Evolutionary conservation across 768 basidiomycete genomes (phyloP).

Genomic region (Podaxis rugospora): DNA sequence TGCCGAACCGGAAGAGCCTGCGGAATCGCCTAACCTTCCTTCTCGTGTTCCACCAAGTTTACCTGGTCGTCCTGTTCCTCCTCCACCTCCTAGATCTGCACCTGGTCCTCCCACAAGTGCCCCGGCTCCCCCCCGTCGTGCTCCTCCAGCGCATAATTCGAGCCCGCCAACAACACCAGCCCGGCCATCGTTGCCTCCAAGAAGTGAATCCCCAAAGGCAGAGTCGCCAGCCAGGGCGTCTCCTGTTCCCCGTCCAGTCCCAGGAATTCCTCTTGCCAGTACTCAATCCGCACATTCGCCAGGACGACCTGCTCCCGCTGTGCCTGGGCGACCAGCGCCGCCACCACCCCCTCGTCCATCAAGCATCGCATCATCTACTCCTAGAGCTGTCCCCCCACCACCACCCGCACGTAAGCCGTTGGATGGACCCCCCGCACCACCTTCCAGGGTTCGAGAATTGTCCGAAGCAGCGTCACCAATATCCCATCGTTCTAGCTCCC

Average conservation of each 20-base stretch:
- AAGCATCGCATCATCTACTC: constrained; percentile 18
- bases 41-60: neutral
- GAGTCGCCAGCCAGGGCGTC: constrained; percentile 32
- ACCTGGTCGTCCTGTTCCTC: constrained; percentile 27
- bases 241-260: constrained; percentile 23
- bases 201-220: constrained; percentile 31
- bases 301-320: constrained; percentile 16
- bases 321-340: constrained; percentile 20
- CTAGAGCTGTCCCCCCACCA: constrained; percentile 37
- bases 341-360: constrained; percentile 37
- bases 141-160: constrained; percentile 25
- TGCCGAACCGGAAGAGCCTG: neutral
- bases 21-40: neutral
- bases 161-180: constrained; percentile 36
- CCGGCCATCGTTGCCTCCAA: constrained; percentile 15
- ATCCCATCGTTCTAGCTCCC: constrained; percentile 2
- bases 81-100: constrained; percentile 21
- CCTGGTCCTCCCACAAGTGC: constrained; percentile 26
- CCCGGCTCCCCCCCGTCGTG: constrained; percentile 28
- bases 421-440: constrained; percentile 17
- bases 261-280: constrained; percentile 27
- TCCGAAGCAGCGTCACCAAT: constrained; percentile 8
- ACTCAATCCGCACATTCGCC: constrained; percentile 22
- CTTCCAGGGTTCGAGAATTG: constrained; percentile 16
- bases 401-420: constrained; percentile 23